Conservation (phyloP, 768 basidiomycete species). For the Suillus spraguei region DNA sequence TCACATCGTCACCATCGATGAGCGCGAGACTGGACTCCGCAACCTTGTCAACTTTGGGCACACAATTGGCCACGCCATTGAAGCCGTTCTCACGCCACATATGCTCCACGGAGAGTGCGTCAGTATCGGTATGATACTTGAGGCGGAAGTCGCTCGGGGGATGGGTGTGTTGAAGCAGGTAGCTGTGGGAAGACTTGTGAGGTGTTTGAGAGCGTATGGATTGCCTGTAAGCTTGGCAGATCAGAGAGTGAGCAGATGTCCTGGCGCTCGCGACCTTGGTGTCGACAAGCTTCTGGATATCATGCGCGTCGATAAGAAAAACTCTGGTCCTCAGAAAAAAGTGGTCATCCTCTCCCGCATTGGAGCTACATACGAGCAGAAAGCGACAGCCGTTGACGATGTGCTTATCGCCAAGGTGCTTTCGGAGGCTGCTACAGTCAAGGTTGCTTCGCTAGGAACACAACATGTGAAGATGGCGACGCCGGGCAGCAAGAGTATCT, state of each 20-base stretch:
- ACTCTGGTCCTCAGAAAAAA: slow-evolving; percentile 90
- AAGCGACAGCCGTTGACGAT: slow-evolving; percentile 86
- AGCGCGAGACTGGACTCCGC: slow-evolving; percentile 93
- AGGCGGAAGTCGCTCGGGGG: slow-evolving; percentile 90
- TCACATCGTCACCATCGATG: slow-evolving; percentile 96
- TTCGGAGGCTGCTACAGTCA: slow-evolving; percentile 76
- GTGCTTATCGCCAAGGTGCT: slow-evolving; percentile 80
- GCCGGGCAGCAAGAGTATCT: slow-evolving; percentile 95
- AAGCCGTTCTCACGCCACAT: slow-evolving; percentile 90
- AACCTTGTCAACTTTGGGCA: slow-evolving; percentile 99
- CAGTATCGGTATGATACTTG: slow-evolving; percentile 93
- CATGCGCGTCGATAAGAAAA: slow-evolving; percentile 98
- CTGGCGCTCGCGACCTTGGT: slow-evolving; percentile 70
- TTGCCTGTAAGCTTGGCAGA: slow-evolving; percentile 84
- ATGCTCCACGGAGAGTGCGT: slow-evolving; percentile 98
- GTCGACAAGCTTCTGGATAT: slow-evolving; percentile 86
- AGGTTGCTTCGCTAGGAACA: slow-evolving; percentile 29
- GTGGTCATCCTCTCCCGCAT: slow-evolving; percentile 90
- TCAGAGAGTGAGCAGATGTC: slow-evolving; percentile 72
- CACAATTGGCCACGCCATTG: slow-evolving; percentile 97
- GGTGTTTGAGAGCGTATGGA: slow-evolving; percentile 89
- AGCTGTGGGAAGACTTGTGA: slow-evolving; percentile 84
- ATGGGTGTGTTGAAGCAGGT: slow-evolving; percentile 90
- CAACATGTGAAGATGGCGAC: slow-evolving; percentile 73
- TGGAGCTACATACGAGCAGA: slow-evolving; percentile 89